Evolutionary conservation across 768 basidiomycete species (phyloP).

Genomic region (Tylopilus plumbeoviolaceoides): DNA sequence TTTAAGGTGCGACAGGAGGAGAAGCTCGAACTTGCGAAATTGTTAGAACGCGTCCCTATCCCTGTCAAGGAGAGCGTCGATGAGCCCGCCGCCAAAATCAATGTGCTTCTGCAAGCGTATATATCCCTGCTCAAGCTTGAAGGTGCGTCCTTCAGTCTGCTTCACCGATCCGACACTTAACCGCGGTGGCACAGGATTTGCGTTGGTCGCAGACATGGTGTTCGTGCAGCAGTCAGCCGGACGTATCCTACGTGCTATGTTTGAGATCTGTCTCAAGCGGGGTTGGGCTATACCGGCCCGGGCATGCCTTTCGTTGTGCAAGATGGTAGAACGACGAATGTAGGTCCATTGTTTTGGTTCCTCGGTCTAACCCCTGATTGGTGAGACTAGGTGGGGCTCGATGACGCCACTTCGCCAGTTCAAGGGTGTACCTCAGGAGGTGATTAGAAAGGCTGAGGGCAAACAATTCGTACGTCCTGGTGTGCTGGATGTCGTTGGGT

Average conservation of each 20-base stretch:
- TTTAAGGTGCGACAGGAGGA: slow-evolving; percentile 67
- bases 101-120: slow-evolving; percentile 44
- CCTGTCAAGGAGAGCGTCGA: slow-evolving; percentile 97
- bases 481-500: neutral
- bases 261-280: slow-evolving; percentile 42
- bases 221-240: slow-evolving; percentile 98
- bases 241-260: slow-evolving; percentile 29
- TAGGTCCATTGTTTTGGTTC: slow-evolving; percentile 30
- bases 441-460: slow-evolving; percentile 87
- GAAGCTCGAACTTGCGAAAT: slow-evolving; percentile 10
- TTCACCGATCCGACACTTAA: neutral
- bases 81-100: slow-evolving; percentile 95
- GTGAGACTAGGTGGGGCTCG: slow-evolving; percentile 76
- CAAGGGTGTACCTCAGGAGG: slow-evolving; percentile 81
- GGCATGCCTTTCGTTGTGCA: slow-evolving; percentile 88
- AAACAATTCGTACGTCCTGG: slow-evolving; percentile 83
- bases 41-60: slow-evolving; percentile 38
- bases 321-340: slow-evolving; percentile 92
- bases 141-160: neutral
- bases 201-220: slow-evolving; percentile 58
- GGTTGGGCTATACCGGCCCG: slow-evolving; percentile 97
- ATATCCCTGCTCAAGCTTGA: slow-evolving; percentile 6
- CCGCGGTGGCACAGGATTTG: neutral
- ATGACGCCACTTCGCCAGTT: slow-evolving; percentile 98
- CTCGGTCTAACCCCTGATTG: neutral